Percentiles rank a stretch among this genome's conserved stretches.
phyloP scores from a whole-genome alignment of 345 rosid species.

The Lepidium sativum region DNA sequence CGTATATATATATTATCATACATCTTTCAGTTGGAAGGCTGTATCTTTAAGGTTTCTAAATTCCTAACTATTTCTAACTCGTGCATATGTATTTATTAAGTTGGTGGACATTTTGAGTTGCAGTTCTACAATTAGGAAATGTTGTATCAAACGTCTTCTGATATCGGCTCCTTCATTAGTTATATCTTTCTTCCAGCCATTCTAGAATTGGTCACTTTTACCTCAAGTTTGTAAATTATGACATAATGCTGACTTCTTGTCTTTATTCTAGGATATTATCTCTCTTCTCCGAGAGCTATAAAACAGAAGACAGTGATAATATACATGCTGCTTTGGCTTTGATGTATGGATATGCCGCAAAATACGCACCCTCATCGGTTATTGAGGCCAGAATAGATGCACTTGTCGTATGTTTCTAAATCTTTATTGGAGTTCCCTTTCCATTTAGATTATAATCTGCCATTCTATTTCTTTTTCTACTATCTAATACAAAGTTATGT shows the following conservation, averaged over 20 bases:
- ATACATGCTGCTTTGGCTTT: constrained; percentile 98
- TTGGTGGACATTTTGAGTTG: background rate
- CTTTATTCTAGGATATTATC: constrained; percentile 62
- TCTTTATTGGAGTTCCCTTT: background rate
- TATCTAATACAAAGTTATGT: background rate
- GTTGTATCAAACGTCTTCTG: constrained; percentile 1
- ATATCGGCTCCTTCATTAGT: background rate
- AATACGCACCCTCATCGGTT: constrained; percentile 92
- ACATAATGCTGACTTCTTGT: constrained; percentile 12
- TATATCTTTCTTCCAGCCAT: background rate
- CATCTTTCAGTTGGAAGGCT: background rate
- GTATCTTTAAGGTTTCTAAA: background rate
- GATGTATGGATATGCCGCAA: constrained; percentile 99
- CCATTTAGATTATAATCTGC: background rate
- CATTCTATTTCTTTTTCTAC: background rate
- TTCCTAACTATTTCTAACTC: background rate
- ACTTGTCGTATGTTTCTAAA: constrained; percentile 62
- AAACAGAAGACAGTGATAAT: constrained; percentile 85
- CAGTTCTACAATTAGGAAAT: background rate
- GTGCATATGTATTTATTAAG: background rate
- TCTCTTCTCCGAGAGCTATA: constrained; percentile 65
- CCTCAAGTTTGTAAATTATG: background rate
- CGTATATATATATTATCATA: background rate
- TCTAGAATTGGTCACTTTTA: background rate
- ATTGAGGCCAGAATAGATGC: constrained; percentile 99